phyloP scores from a whole-genome alignment of 306 rosid species.

The Pterocarpus macrocarpus region DNA sequence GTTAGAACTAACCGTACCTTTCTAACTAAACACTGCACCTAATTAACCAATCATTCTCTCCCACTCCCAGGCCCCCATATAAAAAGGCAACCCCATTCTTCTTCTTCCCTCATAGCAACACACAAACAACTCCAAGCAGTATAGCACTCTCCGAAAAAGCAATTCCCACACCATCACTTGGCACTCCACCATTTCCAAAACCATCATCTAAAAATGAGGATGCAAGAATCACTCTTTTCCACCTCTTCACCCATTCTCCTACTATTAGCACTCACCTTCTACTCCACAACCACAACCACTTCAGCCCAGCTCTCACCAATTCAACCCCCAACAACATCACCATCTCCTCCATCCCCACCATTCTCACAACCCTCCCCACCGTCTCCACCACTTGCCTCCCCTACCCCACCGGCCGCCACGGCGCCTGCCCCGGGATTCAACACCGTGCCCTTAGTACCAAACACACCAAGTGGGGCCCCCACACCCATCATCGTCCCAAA shows the following conservation, averaged over 20 bases:
- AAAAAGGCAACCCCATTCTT: constrained; percentile 47
- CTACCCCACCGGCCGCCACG: constrained; percentile 37
- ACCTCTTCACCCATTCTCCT: constrained; percentile 35
- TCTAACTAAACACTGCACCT: constrained; percentile 44
- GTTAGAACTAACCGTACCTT: constrained; percentile 27
- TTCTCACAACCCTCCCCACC: constrained; percentile 24
- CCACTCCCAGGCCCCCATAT: constrained; percentile 1
- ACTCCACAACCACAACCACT: not conserved
- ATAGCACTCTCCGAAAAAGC: not conserved
- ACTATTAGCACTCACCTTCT: constrained; percentile 35
- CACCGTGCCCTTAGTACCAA: constrained; percentile 47
- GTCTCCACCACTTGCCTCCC: constrained; percentile 20
- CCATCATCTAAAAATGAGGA: constrained; percentile 36
- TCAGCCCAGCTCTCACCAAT: constrained; percentile 55
- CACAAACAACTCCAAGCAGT: not conserved
- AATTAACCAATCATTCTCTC: constrained; percentile 22
- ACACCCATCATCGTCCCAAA: constrained; percentile 58
- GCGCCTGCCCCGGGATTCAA: constrained; percentile 55
- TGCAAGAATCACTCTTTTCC: constrained; percentile 46
- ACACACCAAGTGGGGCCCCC: constrained; percentile 55
- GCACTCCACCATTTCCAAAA: constrained; percentile 3
- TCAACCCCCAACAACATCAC: constrained; percentile 52
- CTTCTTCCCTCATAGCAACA: constrained; percentile 41
- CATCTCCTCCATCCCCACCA: constrained; percentile 41
- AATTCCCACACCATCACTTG: not conserved